Conservation (phyloP, 257 asterid species). For the Osmanthus fragrans region DNA sequence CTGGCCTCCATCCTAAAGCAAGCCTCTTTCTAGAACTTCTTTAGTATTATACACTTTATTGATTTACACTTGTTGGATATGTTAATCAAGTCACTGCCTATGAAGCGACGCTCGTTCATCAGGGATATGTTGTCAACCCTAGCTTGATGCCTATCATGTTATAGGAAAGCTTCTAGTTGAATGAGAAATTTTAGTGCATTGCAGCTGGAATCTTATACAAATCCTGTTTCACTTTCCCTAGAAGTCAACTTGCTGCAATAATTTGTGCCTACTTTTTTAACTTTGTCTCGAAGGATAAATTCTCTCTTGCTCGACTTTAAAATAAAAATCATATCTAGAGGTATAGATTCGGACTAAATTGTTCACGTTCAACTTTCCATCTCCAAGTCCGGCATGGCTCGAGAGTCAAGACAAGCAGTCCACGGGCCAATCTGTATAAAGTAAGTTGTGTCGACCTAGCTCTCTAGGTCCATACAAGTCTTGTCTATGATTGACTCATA, state of each 20-base stretch:
- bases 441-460: neutral
- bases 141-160: neutral
- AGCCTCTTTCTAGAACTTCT: conserved; percentile 77
- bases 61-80: neutral
- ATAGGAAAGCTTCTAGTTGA: neutral
- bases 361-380: too few relatives aligned
- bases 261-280: neutral
- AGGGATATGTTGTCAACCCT: neutral
- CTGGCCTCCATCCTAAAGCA: conserved; percentile 82
- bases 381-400: neutral
- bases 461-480: neutral
- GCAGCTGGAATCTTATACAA: neutral
- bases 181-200: neutral
- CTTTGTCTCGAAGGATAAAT: neutral
- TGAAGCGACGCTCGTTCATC: neutral
- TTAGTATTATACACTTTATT: conserved; percentile 18
- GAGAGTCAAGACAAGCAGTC: neutral
- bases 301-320: neutral
- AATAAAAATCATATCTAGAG: neutral
- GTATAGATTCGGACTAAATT: neutral
- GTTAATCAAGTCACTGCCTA: neutral
- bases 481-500: neutral
- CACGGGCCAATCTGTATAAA: neutral
- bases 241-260: neutral
- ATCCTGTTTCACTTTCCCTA: neutral